Evolutionary conservation across 225 moss, liverwort and hornwort species (phyloP).

Genomic region (Pleurozium schreberi): DNA sequence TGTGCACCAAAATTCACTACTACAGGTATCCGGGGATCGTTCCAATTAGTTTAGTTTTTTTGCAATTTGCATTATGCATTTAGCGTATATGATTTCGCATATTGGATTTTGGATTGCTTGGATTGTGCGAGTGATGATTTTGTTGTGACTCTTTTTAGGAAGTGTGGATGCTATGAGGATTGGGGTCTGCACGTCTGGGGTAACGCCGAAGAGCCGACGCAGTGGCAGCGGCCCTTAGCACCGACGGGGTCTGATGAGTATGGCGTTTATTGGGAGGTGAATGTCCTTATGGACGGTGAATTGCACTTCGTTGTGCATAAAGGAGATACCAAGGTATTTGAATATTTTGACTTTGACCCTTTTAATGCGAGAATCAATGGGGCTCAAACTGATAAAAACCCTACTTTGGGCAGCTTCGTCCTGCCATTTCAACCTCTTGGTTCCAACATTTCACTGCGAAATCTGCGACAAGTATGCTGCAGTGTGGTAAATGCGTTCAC

Average conservation of each 20-base stretch:
- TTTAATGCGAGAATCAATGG: background rate
- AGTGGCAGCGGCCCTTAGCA: slow-evolving; percentile 49
- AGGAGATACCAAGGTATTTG: slow-evolving; percentile 28
- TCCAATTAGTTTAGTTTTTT: background rate
- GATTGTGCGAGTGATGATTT: background rate
- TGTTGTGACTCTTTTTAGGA: slow-evolving; percentile 18
- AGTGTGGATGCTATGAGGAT: slow-evolving; percentile 40
- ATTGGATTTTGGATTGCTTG: background rate
- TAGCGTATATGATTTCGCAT: background rate
- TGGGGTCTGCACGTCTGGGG: slow-evolving; percentile 96
- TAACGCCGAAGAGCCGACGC: slow-evolving; percentile 24
- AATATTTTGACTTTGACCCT: background rate
- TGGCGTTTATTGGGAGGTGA: slow-evolving; percentile 80
- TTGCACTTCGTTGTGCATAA: slow-evolving; percentile 58
- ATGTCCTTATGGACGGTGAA: slow-evolving; percentile 19
- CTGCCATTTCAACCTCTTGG: background rate
- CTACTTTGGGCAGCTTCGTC: background rate
- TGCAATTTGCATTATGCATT: background rate
- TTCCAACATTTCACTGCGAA: background rate
- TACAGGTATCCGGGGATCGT: background rate
- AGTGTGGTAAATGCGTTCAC: background rate
- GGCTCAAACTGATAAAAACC: background rate
- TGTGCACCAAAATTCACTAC: slow-evolving; percentile 29
- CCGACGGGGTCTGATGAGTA: slow-evolving; percentile 60
- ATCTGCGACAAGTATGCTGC: background rate